A percentile compares a stretch with the other conserved stretches of the same genome.
Evolutionary conservation across 2,329 filamentous ascomycete species (phyloP).

Genomic region (Trichoderma sp.): DNA sequence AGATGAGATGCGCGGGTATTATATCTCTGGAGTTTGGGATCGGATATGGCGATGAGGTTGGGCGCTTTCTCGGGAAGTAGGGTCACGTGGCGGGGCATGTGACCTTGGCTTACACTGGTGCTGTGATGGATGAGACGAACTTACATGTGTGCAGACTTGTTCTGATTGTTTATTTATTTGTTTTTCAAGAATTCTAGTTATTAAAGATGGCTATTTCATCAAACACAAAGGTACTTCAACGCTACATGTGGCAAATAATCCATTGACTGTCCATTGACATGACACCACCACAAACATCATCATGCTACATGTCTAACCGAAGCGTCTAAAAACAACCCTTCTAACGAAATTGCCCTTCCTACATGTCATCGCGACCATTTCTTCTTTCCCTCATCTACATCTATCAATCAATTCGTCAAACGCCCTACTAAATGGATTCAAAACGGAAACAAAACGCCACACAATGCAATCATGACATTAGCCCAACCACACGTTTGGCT

Average conservation of each 20-base stretch:
- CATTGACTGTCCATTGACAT: accelerated
- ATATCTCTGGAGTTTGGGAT: constrained; percentile 24
- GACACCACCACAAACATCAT: neutral
- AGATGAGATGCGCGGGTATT: constrained; percentile 7
- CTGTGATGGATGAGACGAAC: neutral
- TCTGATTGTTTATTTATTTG: neutral
- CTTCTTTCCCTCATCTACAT: neutral
- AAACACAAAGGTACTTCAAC: accelerated
- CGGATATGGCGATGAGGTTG: constrained; percentile 29
- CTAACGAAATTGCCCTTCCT: neutral
- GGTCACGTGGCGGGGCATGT: constrained; percentile 2
- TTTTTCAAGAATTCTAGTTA: neutral
- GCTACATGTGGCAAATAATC: neutral
- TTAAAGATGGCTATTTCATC: neutral
- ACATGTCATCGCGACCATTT: neutral
- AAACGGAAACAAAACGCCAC: neutral
- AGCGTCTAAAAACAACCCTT: neutral
- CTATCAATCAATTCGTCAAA: neutral
- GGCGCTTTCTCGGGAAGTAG: constrained; percentile 2
- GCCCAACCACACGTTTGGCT: constrained; percentile 19
- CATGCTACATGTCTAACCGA: neutral
- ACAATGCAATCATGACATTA: constrained; percentile 14
- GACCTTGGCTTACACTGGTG: neutral
- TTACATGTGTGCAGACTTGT: neutral
- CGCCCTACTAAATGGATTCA: neutral